These are phyloP conservation scores for Corylus americana DNA, from an alignment of 306 rosid genomes.

Conservation along the genomic window DNA sequence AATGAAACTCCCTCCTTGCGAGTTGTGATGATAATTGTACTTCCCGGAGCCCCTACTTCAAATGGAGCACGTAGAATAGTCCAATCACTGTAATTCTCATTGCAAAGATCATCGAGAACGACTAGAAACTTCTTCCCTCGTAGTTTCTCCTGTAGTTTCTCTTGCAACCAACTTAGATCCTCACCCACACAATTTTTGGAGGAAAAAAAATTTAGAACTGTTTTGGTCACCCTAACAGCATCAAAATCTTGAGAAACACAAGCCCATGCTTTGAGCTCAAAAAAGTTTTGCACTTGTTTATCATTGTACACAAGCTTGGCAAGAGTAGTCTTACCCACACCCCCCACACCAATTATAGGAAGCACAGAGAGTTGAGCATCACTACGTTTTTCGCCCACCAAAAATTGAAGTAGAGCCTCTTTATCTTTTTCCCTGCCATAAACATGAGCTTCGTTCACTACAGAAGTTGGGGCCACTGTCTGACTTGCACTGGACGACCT, in stretches of 20 bases:
- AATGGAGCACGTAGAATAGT: background rate
- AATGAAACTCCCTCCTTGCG: background rate
- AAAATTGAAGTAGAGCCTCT: background rate
- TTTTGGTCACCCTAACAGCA: background rate
- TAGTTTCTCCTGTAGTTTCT: background rate
- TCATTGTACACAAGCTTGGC: background rate
- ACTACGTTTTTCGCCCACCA: background rate
- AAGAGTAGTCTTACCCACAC: background rate
- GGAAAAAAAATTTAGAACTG: too few species aligned
- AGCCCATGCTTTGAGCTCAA: background rate
- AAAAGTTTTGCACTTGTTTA: background rate
- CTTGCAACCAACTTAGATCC: background rate
- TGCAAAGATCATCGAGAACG: constrained; percentile 3
- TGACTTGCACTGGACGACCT: background rate
- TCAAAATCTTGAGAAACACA: background rate
- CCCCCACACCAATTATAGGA: constrained; percentile 11
- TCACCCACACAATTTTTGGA: too few species aligned
- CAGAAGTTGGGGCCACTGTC: background rate
- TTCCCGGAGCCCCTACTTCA: constrained; percentile 10
- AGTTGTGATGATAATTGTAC: constrained; percentile 10
- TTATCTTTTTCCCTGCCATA: constrained; percentile 25
- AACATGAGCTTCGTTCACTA: background rate
- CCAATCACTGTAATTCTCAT: constrained; percentile 5
- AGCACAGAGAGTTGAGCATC: background rate
- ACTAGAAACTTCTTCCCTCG: background rate